Conservation (phyloP, 805 yeast species). For the Saccharomyces eubayanus region DNA sequence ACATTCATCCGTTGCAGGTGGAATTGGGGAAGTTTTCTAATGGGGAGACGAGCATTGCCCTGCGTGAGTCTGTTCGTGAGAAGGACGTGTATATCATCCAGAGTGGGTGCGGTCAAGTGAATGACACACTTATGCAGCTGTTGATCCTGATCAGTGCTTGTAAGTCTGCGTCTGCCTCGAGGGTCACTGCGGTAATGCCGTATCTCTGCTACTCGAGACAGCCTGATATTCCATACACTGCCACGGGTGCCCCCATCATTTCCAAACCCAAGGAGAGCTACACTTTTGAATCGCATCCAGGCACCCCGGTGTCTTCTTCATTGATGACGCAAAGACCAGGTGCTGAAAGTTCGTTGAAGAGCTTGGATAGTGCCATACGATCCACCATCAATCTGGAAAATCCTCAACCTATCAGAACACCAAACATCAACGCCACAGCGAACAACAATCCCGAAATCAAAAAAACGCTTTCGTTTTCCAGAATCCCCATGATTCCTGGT, state of each 20-base stretch:
- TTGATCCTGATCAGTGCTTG: slow-evolving; percentile 84
- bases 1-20: slow-evolving; percentile 64
- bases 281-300: slow-evolving; percentile 42
- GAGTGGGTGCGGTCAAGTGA: slow-evolving; percentile 78
- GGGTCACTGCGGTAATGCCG: slow-evolving; percentile 88
- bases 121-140: slow-evolving; percentile 77
- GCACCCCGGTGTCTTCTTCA: slow-evolving; percentile 36
- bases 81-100: slow-evolving; percentile 91
- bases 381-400: slow-evolving; percentile 11
- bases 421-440: neutral
- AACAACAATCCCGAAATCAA: slow-evolving; percentile 5
- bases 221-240: slow-evolving; percentile 82
- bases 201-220: slow-evolving; percentile 93
- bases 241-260: slow-evolving; percentile 62
- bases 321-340: slow-evolving; percentile 22
- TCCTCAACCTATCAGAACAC: slow-evolving; percentile 8
- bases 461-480: slow-evolving; percentile 20
- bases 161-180: slow-evolving; percentile 79
- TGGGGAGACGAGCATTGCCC: slow-evolving; percentile 87
- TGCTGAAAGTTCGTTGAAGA: slow-evolving; percentile 14
- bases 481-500: slow-evolving; percentile 33
- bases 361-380: slow-evolving; percentile 15
- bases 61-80: slow-evolving; percentile 85
- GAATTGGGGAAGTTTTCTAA: slow-evolving; percentile 64
- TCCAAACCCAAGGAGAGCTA: slow-evolving; percentile 33